These are phyloP conservation scores for Saturnispora sanitii DNA, from an alignment of 805 yeast genomes.

Conservation along the genomic window DNA sequence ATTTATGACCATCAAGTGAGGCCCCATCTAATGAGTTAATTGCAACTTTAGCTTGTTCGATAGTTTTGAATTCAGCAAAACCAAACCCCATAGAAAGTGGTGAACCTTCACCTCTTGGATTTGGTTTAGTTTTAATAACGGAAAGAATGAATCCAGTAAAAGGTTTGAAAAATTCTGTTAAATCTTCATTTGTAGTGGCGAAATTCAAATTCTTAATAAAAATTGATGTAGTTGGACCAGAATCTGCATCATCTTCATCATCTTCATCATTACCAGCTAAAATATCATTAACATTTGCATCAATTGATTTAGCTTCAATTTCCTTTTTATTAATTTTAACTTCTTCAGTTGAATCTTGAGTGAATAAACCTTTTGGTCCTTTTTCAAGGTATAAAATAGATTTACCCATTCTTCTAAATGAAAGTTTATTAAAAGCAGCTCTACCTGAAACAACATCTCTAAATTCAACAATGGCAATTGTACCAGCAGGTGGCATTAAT, in stretches of 20 bases:
- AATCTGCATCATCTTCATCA: constrained; percentile 33
- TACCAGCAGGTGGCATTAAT: constrained; percentile 93
- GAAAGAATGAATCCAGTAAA: constrained; percentile 76
- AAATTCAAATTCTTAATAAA: constrained; percentile 91
- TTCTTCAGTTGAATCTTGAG: constrained; percentile 38
- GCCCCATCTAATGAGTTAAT: constrained; percentile 64
- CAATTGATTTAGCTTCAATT: constrained; percentile 33
- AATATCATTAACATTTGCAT: constrained; percentile 36
- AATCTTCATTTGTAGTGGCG: constrained; percentile 51
- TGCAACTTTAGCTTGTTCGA: constrained; percentile 71
- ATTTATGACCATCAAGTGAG: constrained; percentile 78
- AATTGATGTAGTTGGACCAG: constrained; percentile 78
- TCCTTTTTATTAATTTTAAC: constrained; percentile 23
- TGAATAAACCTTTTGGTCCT: constrained; percentile 80
- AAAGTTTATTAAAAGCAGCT: constrained; percentile 77
- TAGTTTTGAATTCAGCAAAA: constrained; percentile 79
- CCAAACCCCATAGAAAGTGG: constrained; percentile 96
- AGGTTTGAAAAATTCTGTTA: constrained; percentile 54
- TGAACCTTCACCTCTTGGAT: constrained; percentile 56
- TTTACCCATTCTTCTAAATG: constrained; percentile 81
- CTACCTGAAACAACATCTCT: constrained; percentile 77
- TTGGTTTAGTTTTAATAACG: constrained; percentile 78
- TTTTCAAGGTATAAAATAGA: constrained; percentile 85
- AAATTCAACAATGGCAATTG: constrained; percentile 88
- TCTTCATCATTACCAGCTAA: constrained; percentile 20